These are phyloP conservation scores for Mucor irregularis DNA, from an alignment of 371 early-diverging fungal genomes.

Conservation along the genomic window DNA sequence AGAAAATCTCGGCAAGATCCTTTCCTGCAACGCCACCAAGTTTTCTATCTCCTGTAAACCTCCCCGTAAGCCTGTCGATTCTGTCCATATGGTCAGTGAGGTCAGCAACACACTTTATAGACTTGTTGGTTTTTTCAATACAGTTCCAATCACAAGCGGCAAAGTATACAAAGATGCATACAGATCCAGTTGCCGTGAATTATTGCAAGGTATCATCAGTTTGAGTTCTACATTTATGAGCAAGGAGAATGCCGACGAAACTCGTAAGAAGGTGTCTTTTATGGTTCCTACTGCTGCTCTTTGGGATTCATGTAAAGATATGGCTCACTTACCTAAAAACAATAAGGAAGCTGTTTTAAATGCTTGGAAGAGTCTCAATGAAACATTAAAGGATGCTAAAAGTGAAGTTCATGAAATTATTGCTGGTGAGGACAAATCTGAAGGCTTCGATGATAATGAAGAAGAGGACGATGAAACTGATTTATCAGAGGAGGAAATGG, in stretches of 20 bases:
- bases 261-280: constrained; percentile 9
- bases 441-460: constrained; percentile 44
- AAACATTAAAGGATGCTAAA: constrained; percentile 36
- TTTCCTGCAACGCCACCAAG: constrained; percentile 50
- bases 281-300: constrained; percentile 48
- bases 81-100: constrained; percentile 36
- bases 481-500: constrained; percentile 23
- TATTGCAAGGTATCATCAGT: constrained; percentile 27
- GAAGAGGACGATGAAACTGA: constrained; percentile 34
- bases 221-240: constrained; percentile 32
- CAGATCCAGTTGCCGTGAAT: constrained; percentile 16
- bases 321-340: constrained; percentile 23
- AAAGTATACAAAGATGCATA: constrained; percentile 26
- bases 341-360: constrained; percentile 36
- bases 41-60: constrained; percentile 52
- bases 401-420: constrained; percentile 37
- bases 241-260: background rate
- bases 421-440: constrained; percentile 33
- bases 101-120: constrained; percentile 44
- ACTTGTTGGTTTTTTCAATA: constrained; percentile 41
- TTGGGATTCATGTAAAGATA: constrained; percentile 43
- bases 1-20: constrained; percentile 36
- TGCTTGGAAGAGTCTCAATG: constrained; percentile 22
- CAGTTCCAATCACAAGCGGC: constrained; percentile 29
- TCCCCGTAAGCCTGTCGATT: constrained; percentile 42